Conservation (phyloP, 768 basidiomycete genomes). For the Lentinus tigrinus region DNA sequence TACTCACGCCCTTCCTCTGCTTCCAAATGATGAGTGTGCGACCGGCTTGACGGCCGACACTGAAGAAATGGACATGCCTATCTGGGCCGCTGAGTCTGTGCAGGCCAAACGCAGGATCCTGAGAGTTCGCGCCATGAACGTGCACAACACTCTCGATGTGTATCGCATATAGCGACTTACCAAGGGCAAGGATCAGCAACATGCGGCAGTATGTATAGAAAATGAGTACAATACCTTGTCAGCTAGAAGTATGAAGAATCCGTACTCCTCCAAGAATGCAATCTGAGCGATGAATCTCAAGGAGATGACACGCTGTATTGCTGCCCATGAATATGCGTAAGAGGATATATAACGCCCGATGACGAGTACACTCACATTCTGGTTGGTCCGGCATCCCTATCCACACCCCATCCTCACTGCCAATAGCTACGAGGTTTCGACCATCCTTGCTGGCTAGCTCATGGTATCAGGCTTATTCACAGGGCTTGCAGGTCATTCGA, state of each 20-base stretch:
- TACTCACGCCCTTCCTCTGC: slow-evolving; percentile 24
- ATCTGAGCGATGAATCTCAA: slow-evolving; percentile 45
- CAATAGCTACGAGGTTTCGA: slow-evolving; percentile 42
- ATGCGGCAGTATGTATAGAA: not conserved
- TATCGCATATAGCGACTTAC: slow-evolving; percentile 41
- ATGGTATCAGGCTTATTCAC: no score
- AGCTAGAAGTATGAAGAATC: slow-evolving; percentile 47
- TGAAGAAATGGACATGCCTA: slow-evolving; percentile 48
- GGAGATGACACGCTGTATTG: slow-evolving; percentile 46
- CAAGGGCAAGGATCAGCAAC: not conserved
- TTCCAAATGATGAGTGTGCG: slow-evolving; percentile 47
- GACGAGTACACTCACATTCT: slow-evolving; percentile 25
- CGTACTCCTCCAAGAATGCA: slow-evolving; percentile 47
- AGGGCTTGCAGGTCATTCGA: no score
- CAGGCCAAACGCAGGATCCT: slow-evolving; percentile 33
- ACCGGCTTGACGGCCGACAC: slow-evolving; percentile 45
- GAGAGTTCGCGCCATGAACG: slow-evolving; percentile 26
- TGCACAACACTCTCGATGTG: slow-evolving; percentile 51
- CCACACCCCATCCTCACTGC: slow-evolving; percentile 52
- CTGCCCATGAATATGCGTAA: slow-evolving; percentile 15
- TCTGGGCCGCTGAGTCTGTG: slow-evolving; percentile 40
- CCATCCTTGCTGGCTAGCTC: slow-evolving; percentile 39
- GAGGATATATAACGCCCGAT: no score
- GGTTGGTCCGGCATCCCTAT: slow-evolving; percentile 45
- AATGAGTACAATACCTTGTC: slow-evolving; percentile 34